Percentiles rank a stretch among this genome's conserved stretches.
Evolutionary conservation across 2,329 filamentous ascomycete genomes (phyloP).

Genomic region (Harringtonia aguacate): DNA sequence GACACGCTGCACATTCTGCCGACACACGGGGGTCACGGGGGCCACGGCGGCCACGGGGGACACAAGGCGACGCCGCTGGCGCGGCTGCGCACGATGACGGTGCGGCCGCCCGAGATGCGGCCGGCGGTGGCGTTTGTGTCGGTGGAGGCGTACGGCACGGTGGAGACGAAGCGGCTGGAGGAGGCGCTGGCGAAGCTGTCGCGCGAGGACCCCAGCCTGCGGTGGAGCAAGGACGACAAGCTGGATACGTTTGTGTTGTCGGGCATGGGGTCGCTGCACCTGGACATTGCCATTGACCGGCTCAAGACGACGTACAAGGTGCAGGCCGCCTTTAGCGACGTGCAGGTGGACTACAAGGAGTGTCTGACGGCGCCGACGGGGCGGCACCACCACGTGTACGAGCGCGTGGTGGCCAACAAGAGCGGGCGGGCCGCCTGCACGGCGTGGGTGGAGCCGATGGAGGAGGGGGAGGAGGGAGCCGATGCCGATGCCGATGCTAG

Average conservation of each 20-base stretch:
- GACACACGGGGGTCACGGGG: too few relatives aligned
- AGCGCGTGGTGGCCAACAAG: conserved; percentile 72
- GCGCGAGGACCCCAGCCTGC: conserved; percentile 84
- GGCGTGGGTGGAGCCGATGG: conserved; percentile 53
- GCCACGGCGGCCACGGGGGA: too few relatives aligned
- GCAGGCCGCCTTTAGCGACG: conserved; percentile 76
- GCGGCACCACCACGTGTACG: conserved; percentile 54
- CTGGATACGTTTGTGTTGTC: conserved; percentile 88
- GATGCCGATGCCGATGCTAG: background rate
- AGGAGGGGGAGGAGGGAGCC: background rate
- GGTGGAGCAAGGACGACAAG: conserved; percentile 76
- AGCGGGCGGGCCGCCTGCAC: conserved; percentile 67
- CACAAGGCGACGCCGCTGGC: conserved; percentile 48
- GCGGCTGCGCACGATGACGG: conserved; percentile 62
- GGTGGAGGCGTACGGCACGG: conserved; percentile 58
- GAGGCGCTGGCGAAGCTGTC: conserved; percentile 67
- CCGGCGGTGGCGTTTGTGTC: conserved; percentile 96
- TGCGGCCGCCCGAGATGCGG: conserved; percentile 80
- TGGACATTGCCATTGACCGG: conserved; percentile 84
- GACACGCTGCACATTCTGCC: conserved; percentile 78
- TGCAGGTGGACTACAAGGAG: conserved; percentile 94
- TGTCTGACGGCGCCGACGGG: conserved; percentile 50
- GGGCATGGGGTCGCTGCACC: conserved; percentile 92
- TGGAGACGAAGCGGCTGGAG: conserved; percentile 65
- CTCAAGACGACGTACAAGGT: conserved; percentile 83